Evolutionary conservation across 2,329 filamentous ascomycete genomes (phyloP).

Genomic region (Corynespora cassiicola): DNA sequence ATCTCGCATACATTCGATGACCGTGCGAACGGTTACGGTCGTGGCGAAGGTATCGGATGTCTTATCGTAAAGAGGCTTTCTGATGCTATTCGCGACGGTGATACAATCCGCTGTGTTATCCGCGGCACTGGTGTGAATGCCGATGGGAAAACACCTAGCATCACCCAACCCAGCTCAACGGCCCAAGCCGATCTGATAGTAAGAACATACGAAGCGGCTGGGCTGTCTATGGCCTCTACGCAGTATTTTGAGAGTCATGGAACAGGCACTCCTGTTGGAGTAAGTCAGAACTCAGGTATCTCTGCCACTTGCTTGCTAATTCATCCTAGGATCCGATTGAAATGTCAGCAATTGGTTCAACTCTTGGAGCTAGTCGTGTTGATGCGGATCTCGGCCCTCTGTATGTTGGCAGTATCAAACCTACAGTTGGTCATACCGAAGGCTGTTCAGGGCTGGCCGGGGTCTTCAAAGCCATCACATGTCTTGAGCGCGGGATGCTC

Average conservation of each 20-base stretch:
- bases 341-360: conserved; percentile 24
- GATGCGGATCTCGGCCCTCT: background rate
- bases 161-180: conserved; percentile 49
- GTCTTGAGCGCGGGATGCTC: conserved; percentile 1
- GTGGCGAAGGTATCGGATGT: conserved; percentile 63
- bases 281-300: too few species aligned
- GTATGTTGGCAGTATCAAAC: too few species aligned
- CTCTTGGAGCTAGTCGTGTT: background rate
- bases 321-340: conserved; percentile 1
- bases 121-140: conserved; percentile 24
- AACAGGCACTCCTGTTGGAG: conserved; percentile 62
- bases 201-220: conserved; percentile 44
- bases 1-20: conserved; percentile 49
- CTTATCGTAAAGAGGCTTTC: conserved; percentile 44
- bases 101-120: conserved; percentile 29
- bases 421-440: too few species aligned
- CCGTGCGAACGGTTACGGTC: conserved; percentile 66
- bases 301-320: background rate
- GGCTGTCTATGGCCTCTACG: conserved; percentile 28
- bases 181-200: conserved; percentile 42
- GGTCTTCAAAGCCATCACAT: conserved; percentile 3
- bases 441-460: conserved; percentile 4
- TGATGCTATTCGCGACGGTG: conserved; percentile 54
- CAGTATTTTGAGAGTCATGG: conserved; percentile 51
- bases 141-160: conserved; percentile 16